Evolutionary conservation across 179 eudicot genomes (phyloP).

Genomic region (Sideroxylon spinosum): DNA sequence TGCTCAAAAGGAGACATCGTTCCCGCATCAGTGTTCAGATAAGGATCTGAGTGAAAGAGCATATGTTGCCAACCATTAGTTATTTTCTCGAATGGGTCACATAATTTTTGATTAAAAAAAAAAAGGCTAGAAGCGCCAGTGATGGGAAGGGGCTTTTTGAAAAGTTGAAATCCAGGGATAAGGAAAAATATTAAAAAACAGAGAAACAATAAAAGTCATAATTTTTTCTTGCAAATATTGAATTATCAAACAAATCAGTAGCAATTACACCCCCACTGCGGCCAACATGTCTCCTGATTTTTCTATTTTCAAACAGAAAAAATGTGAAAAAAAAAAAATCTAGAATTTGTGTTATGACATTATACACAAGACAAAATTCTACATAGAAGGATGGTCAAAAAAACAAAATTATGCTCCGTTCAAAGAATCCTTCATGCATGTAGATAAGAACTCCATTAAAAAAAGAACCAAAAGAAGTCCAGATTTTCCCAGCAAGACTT

Average conservation of each 20-base stretch:
- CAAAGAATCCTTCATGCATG: background rate
- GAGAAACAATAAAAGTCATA: background rate
- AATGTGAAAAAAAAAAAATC: background rate
- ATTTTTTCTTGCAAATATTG: background rate
- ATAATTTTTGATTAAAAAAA: background rate
- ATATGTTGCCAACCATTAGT: background rate
- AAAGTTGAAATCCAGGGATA: background rate
- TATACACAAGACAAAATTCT: slow-evolving; percentile 5
- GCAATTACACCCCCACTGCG: background rate
- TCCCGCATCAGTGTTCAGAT: slow-evolving; percentile 95
- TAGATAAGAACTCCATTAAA: background rate
- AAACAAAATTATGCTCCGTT: slow-evolving; percentile 10
- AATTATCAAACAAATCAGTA: background rate
- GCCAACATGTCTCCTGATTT: background rate
- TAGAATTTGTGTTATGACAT: background rate
- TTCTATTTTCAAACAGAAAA: background rate
- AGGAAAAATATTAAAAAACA: no score
- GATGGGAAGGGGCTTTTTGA: background rate
- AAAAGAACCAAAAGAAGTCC: background rate
- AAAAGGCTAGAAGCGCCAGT: background rate
- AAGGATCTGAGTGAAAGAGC: slow-evolving; percentile 60
- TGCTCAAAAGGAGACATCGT: slow-evolving; percentile 99
- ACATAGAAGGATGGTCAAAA: background rate
- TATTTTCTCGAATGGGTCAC: background rate
- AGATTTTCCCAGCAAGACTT: slow-evolving; percentile 1